Base-by-base conservation (phyloP, 257 asterid species). In the Capsicum baccatum region DNA sequence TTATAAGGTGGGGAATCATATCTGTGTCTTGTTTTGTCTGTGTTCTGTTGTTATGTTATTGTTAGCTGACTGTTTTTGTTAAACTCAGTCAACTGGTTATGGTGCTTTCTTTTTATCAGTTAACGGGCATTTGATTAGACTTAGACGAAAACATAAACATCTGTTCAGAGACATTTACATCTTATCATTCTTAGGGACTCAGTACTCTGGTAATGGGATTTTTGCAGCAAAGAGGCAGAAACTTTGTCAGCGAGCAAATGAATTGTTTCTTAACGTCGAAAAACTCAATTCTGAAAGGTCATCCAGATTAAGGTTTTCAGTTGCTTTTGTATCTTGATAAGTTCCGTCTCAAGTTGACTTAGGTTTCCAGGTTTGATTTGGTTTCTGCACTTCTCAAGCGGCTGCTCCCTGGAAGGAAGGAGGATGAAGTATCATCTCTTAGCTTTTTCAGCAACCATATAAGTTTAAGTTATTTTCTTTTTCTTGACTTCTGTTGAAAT, bases 141-240 rank as follows among this genome's bases (percentile, higher is more conserved):
- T n/a, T 16, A 79, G 76, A 44, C 50, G 8, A 16, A 58, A 16
- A 26, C 62, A 54, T 54, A 58, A 26, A 60, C 62, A 42, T 60
- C 54, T 57, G 0, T 70, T 60, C 68, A 19, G 67, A 56, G 52
- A 39, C 74, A 69, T 54, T 9, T 9, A 8, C 3, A 16, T 79
- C 63, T 52, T 76, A 68, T 88, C 86, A 79, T 84, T 80, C 85
- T 85, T 88, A 94, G 98, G 90, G 82, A 90, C 89, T 67, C 88
- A 91, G 86, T 83, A 85, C 87, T 76, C 68, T 66, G 93, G 84
- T 83, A 88, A 86, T 81, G 93, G 93, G 84, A 78, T 91, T 35
- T 92, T 94, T 89, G 84, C 91, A 37, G 87, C 83, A 83, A 91
- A 91, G 90, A 92, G 98, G 88, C 86, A 84, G 80, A 94, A 86